phyloP scores from a whole-genome alignment of 2,329 filamentous ascomycete species.

The Fusarium sp. region DNA sequence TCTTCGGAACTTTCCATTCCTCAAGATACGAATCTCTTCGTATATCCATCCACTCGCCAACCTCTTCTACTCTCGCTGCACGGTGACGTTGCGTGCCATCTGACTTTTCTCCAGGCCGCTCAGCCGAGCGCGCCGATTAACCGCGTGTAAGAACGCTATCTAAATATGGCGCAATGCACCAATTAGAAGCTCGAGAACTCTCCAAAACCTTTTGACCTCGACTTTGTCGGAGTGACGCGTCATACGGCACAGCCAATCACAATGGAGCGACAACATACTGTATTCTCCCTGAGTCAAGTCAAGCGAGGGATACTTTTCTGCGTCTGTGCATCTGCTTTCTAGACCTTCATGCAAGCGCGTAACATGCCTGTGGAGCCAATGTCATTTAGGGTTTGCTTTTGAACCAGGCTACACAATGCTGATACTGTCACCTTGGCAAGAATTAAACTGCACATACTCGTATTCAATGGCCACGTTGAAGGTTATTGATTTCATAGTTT shows the following conservation, averaged over 20 bases:
- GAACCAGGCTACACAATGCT: too few species aligned
- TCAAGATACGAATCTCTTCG: constrained; percentile 2
- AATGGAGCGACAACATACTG: too few species aligned
- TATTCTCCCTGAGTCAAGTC: too few species aligned
- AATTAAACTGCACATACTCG: too few species aligned
- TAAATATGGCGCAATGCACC: background rate
- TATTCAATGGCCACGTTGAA: too few species aligned
- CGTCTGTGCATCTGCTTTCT: too few species aligned
- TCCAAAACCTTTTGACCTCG: background rate
- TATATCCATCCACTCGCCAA: constrained; percentile 18
- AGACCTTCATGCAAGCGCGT: too few species aligned
- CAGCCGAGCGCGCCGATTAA: constrained; percentile 18
- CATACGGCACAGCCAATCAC: background rate
- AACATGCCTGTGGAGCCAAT: too few species aligned
- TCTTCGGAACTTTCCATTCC: background rate
- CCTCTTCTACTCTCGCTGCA: background rate
- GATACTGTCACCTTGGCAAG: too few species aligned
- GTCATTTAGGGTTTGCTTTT: too few species aligned
- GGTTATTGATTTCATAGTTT: too few species aligned
- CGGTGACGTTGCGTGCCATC: constrained; percentile 9
- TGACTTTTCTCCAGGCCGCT: constrained; percentile 18
- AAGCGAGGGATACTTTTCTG: too few species aligned
- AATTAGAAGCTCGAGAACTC: background rate
- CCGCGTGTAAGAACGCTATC: background rate
- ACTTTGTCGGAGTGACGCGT: constrained; percentile 3